Conservation (phyloP, 225 moss, liverwort and hornwort genomes). For the Pseudoscleropodium purum region DNA sequence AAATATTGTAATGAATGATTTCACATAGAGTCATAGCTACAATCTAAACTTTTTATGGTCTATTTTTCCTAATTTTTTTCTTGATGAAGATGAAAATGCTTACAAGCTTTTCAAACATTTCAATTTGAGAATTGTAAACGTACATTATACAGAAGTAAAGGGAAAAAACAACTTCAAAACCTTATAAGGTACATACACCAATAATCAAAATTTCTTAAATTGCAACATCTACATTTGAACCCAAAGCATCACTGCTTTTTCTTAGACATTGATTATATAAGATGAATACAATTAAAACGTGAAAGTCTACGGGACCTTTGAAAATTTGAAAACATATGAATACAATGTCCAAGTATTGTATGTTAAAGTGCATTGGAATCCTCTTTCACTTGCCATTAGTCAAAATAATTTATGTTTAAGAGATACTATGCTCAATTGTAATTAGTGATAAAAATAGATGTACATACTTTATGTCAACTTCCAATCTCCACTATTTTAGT, state of each 20-base stretch:
- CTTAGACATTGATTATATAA: neutral
- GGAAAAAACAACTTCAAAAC: neutral
- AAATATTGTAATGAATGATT: neutral
- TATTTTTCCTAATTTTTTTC: neutral
- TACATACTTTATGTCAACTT: neutral
- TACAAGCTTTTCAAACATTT: neutral
- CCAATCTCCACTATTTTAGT: too few relatives aligned
- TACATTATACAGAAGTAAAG: accelerated
- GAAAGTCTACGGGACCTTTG: neutral
- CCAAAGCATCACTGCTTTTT: accelerated
- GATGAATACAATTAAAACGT: neutral
- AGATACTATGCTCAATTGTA: neutral
- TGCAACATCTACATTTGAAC: neutral
- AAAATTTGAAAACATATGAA: neutral
- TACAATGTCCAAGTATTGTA: neutral
- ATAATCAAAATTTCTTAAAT: neutral
- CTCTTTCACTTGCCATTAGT: too few relatives aligned
- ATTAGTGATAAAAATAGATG: neutral
- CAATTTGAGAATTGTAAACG: neutral
- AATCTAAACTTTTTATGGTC: neutral
- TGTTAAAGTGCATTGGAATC: neutral
- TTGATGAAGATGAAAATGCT: neutral
- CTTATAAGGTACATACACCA: neutral
- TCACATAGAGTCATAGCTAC: neutral
- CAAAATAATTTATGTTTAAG: neutral